phyloP scores from a whole-genome alignment of 345 rosid species.

The Zanthoxylum bungeanum region DNA sequence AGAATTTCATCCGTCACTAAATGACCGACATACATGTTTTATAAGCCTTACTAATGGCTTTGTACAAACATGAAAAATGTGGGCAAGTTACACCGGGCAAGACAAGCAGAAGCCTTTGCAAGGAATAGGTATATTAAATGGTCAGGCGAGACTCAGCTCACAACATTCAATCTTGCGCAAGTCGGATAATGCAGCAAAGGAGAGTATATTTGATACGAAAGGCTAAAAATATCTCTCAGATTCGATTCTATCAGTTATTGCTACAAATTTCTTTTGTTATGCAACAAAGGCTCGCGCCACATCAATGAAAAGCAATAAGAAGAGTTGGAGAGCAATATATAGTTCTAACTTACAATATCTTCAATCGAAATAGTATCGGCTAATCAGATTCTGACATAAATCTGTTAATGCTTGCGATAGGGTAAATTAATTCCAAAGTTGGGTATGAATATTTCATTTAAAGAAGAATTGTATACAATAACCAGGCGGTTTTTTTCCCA shows the following conservation, averaged over 20 bases:
- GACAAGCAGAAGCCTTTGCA: slow-evolving; percentile 56
- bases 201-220: slow-evolving; percentile 41
- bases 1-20: no score
- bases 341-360: background rate
- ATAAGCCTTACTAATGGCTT: no score
- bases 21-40: no score
- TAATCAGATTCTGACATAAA: background rate
- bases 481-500: background rate
- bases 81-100: no score
- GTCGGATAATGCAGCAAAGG: slow-evolving; percentile 51
- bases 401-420: background rate
- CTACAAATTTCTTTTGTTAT: no score
- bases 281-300: no score
- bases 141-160: slow-evolving; percentile 49
- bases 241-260: background rate
- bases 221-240: slow-evolving; percentile 1
- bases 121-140: slow-evolving; percentile 76
- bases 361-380: background rate
- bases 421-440: background rate
- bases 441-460: slow-evolving; percentile 1
- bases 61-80: no score
- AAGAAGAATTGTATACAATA: slow-evolving; percentile 16
- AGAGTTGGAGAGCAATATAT: background rate
- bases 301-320: no score
- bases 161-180: slow-evolving; percentile 51